Evolutionary conservation across 116 monocot species (phyloP).

Genomic region (Thalassia testudinum): DNA sequence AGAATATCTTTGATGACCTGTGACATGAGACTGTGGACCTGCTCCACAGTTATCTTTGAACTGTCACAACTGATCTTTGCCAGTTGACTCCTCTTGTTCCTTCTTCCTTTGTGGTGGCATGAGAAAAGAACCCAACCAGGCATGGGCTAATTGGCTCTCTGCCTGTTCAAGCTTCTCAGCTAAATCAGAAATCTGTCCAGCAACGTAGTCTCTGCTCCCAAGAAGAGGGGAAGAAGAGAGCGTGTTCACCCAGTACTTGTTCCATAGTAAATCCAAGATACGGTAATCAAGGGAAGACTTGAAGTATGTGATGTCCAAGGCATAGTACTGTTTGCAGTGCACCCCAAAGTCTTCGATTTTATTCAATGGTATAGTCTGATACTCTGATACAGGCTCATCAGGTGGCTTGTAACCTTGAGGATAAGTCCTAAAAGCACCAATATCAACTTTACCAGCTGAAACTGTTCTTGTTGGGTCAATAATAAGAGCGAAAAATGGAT

Average conservation of each 20-base stretch:
- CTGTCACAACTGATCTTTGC: not conserved
- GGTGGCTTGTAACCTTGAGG: conserved; percentile 81
- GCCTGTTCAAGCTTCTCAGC: conserved; percentile 96
- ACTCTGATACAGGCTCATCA: conserved; percentile 90
- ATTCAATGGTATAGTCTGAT: conserved; percentile 93
- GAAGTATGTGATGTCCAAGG: conserved; percentile 94
- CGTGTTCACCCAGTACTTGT: conserved; percentile 99
- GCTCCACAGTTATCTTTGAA: not conserved
- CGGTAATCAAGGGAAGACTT: conserved; percentile 83
- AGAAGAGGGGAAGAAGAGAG: conserved; percentile 85
- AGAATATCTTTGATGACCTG: not conserved
- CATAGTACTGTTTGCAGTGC: conserved; percentile 98
- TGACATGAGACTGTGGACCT: not conserved
- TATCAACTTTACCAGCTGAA: conserved; percentile 91
- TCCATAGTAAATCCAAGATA: conserved; percentile 94
- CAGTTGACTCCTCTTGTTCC: conserved; percentile 16
- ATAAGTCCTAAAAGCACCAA: conserved; percentile 93
- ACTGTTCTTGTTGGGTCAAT: conserved; percentile 91
- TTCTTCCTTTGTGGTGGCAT: conserved; percentile 72
- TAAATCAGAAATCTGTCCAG: conserved; percentile 92
- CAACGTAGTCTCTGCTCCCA: conserved; percentile 90
- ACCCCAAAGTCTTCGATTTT: conserved; percentile 99
- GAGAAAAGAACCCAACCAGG: no score
- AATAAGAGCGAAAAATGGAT: conserved; percentile 86
- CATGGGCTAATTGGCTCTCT: conserved; percentile 75